These are phyloP conservation scores for Naganishia vishniacii DNA, from an alignment of 768 basidiomycete genomes.

Conservation along the genomic window DNA sequence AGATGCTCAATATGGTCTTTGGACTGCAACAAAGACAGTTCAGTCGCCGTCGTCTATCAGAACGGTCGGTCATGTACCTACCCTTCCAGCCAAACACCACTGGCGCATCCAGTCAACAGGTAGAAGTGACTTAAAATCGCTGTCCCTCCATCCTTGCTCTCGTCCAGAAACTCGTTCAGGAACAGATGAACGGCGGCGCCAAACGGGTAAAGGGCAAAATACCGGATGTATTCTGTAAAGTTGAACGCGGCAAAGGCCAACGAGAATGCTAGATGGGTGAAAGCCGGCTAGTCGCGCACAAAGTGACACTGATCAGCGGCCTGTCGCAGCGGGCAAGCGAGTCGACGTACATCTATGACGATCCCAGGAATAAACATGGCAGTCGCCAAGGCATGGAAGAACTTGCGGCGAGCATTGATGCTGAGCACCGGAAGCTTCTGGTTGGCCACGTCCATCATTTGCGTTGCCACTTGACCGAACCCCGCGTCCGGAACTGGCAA, in stretches of 20 bases:
- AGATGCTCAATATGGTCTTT: conserved; percentile 60
- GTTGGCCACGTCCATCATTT: conserved; percentile 68
- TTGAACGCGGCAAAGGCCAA: conserved; percentile 90
- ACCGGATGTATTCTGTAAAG: conserved; percentile 94
- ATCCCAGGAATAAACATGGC: conserved; percentile 95
- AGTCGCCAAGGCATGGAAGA: conserved; percentile 92
- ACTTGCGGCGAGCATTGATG: conserved; percentile 88
- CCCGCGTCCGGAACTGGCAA: conserved; percentile 7
- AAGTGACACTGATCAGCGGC: neutral
- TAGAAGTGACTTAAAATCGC: conserved; percentile 98
- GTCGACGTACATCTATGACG: conserved; percentile 81
- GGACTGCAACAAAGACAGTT: conserved; percentile 47
- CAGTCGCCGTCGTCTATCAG: neutral
- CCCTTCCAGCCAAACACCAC: conserved; percentile 92
- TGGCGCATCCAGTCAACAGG: conserved; percentile 88
- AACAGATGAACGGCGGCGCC: conserved; percentile 89
- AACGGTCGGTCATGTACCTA: conserved; percentile 50
- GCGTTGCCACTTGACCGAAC: conserved; percentile 37
- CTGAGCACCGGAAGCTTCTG: conserved; percentile 83
- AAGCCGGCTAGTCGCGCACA: conserved; percentile 69
- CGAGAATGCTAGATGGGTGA: conserved; percentile 89
- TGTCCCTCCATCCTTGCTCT: conserved; percentile 79
- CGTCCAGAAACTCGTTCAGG: conserved; percentile 94
- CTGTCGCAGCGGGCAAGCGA: no score
- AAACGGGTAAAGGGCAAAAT: conserved; percentile 96